Evolutionary conservation across 768 basidiomycete genomes (phyloP).

Genomic region (Psilocybe subaeruginosa): DNA sequence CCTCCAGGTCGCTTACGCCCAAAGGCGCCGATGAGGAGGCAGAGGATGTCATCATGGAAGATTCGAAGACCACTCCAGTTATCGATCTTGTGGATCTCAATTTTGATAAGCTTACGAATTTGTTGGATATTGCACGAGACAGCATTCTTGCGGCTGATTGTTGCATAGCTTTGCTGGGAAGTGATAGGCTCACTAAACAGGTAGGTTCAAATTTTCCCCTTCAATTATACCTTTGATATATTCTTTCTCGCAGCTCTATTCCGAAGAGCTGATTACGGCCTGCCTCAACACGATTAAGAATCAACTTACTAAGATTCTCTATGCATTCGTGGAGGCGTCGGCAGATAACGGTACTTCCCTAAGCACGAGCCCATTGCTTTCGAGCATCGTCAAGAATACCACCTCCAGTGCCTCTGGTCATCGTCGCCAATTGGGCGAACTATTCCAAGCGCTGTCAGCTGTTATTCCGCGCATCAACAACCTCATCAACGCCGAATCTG

Average conservation of each 20-base stretch:
- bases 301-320: constrained; percentile 77
- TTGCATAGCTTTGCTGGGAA: constrained; percentile 74
- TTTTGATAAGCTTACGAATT: constrained; percentile 51
- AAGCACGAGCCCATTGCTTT: constrained; percentile 51
- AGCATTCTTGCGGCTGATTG: constrained; percentile 86
- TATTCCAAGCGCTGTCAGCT: constrained; percentile 73
- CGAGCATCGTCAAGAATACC: constrained; percentile 49
- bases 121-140: constrained; percentile 67
- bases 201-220: constrained; percentile 40
- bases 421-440: constrained; percentile 61
- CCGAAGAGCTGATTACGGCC: constrained; percentile 87
- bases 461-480: constrained; percentile 75
- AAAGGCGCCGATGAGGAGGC: constrained; percentile 27
- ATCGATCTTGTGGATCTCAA: constrained; percentile 44
- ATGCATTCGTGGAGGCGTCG: constrained; percentile 82
- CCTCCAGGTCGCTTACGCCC: constrained; percentile 49
- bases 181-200: constrained; percentile 85
- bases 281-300: constrained; percentile 82
- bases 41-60: constrained; percentile 15
- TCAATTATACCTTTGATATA: background rate
- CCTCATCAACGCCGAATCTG: constrained; percentile 71
- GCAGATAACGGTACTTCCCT: constrained; percentile 39
- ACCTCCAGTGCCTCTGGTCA: constrained; percentile 34
- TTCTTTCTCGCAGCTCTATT: constrained; percentile 68
- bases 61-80: constrained; percentile 3